These are phyloP conservation scores for Aulographum hederae DNA, from an alignment of 2,329 filamentous ascomycete species.

Conservation along the genomic window DNA sequence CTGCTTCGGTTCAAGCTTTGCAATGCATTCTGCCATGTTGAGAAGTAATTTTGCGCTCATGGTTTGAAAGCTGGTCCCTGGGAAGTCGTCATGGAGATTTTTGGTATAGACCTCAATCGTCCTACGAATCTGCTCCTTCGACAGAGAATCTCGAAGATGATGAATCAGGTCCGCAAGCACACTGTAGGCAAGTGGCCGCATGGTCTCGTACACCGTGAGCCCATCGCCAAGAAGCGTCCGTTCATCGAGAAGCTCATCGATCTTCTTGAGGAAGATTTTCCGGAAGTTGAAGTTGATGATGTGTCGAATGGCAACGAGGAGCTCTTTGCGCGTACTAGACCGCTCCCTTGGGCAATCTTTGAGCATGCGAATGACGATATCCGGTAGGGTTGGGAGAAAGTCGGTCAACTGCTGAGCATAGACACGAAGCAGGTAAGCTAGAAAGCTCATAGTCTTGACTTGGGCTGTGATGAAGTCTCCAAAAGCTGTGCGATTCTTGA, in stretches of 20 bases:
- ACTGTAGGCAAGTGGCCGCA: constrained; percentile 88
- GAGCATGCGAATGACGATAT: constrained; percentile 75
- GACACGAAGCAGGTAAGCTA: constrained; percentile 79
- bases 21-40: constrained; percentile 97
- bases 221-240: constrained; percentile 89
- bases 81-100: constrained; percentile 88
- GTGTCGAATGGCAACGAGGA: constrained; percentile 89
- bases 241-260: constrained; percentile 88
- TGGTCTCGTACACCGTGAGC: constrained; percentile 88
- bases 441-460: constrained; percentile 97
- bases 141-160: constrained; percentile 79
- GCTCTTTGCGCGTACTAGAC: constrained; percentile 80
- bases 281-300: constrained; percentile 99
- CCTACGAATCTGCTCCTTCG: constrained; percentile 77
- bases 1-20: constrained; percentile 78
- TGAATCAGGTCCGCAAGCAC: constrained; percentile 98
- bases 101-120: constrained; percentile 96
- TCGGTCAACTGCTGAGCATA: constrained; percentile 77
- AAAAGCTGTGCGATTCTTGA: constrained; percentile 85
- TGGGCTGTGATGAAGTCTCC: constrained; percentile 96
- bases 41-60: constrained; percentile 96
- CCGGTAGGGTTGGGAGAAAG: constrained; percentile 69
- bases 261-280: constrained; percentile 84
- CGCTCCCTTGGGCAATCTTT: constrained; percentile 93
- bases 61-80: constrained; percentile 95